Evolutionary conservation across 2,329 filamentous ascomycete genomes (phyloP), one percentile per base, ranked within the genome.

Genomic region (Stemphylium lycopersici): DNA sequence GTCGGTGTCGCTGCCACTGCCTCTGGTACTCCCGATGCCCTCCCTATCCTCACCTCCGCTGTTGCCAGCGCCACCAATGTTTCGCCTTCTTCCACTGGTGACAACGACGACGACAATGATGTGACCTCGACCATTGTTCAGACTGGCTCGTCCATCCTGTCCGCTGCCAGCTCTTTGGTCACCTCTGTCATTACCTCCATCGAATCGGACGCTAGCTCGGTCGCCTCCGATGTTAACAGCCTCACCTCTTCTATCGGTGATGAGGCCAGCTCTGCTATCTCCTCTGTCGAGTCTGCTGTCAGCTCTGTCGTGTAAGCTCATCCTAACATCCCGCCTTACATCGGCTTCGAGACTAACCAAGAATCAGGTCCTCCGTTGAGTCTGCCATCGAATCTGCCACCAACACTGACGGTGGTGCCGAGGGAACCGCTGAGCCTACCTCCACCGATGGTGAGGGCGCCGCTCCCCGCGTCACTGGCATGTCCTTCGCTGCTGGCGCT

Each of bases 401-500:
- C 8, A 15, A 49, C 22, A 16, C 56, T 31, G 31, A 44, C 34
- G 45, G 48, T 47, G 61, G 26, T 3, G 26, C 26, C 6, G 26
- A 29, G 26, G 2, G 11, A 8, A 29, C 26, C 26, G 26, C 2
- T 11, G 26, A 29, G 26, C 26, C 62, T 45, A 50, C 60, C 39
- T 46, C 54, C 33, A 62, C 62, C 29, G 57, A 54, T 43, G 52
- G 47, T 6, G 7, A 42, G 15, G 34, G 32, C 11, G 41, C 58
- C 49, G 71, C 71, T 33, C 57, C 73, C 56, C 70, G 67, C 64
- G 66, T 63, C 47, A 77, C 74, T 29, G 74, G 66, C 52, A 61
- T 73, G 20, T 73, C 75, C 32, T 44, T 77, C 33, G 69, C 70
- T 38, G 75, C 71, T 59, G 75, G 65, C 51, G 70, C 65, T 31